Evolutionary conservation across 257 asterid genomes (phyloP), one percentile per base, ranked within the genome.

Genomic region (Solanum chiquidenum): DNA sequence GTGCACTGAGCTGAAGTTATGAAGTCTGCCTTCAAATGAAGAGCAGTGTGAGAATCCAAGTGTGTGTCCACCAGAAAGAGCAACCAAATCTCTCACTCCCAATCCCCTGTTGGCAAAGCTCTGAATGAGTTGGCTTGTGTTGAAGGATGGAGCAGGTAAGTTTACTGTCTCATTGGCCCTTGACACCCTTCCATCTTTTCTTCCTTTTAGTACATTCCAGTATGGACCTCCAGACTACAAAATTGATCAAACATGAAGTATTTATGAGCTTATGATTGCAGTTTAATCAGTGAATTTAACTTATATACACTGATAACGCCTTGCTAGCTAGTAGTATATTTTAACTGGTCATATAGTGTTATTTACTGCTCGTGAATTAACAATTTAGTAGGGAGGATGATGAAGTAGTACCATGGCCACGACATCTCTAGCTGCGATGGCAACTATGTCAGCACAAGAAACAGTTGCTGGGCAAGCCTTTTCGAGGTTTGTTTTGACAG

Each of bases 31-130:
- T 82, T 92, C 91, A 87, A 95, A 95, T 83, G 98, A 95, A 89
- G 98, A 91, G 92, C 98, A 94, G 89, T 94, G 98, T n/a, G 98
- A 92, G 88, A 94, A 94, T 7, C 98, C 98, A 16, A 94, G 93
- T 0, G 96, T 93, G 92, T 94, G 96, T 77, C 94, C 96, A 35
- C 98, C 95, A 12, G 98, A 94, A 7, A 95, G 96, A 27, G 96
- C 89, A 29, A 95, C 98, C 88, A 95, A 49, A 90, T 95, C 98
- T 25, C 91, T 94, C 75, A 88, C 40, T 72, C 91, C 87, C 80
- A 95, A 93, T 33, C 98, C 95, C 60, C 95, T 89, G 35, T 89
- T 87, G 9, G 94, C 84, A 74, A 95, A 95, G 90, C 91, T 89
- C 89, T 88, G 92, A 79, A 94, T 91, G 31, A 95, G 94, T 84